Conservation (phyloP, 1,139 yeast species). For the Zygoascus meyerae region DNA sequence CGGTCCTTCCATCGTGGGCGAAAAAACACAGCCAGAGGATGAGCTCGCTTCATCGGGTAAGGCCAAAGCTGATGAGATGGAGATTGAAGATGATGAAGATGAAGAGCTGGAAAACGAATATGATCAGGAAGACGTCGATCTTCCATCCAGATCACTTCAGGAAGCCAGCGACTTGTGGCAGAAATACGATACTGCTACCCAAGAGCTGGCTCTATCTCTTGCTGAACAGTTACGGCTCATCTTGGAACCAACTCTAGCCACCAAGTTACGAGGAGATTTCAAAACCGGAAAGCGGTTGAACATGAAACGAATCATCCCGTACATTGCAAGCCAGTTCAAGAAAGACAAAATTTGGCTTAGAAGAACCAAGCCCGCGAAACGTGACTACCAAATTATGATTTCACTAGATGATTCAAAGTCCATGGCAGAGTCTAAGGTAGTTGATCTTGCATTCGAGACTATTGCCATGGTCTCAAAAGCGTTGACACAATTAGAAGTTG, state of each 20-base stretch:
- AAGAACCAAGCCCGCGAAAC: conserved; percentile 93
- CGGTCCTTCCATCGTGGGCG: conserved; percentile 12
- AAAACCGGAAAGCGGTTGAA: conserved; percentile 95
- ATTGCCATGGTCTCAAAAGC: conserved; percentile 94
- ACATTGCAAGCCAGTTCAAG: conserved; percentile 95
- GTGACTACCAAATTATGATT: conserved; percentile 96
- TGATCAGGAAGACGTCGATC: conserved; percentile 24
- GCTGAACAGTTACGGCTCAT: conserved; percentile 92
- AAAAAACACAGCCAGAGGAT: conserved; percentile 19
- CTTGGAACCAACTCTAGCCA: conserved; percentile 91
- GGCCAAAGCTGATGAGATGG: conserved; percentile 23
- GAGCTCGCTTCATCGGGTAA: conserved; percentile 40
- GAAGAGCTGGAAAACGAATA: conserved; percentile 15
- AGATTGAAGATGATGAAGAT: conserved; percentile 18
- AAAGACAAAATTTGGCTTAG: conserved; percentile 98
- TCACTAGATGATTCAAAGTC: conserved; percentile 97
- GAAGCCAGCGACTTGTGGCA: conserved; percentile 79
- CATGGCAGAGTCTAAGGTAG: conserved; percentile 90
- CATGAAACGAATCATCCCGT: conserved; percentile 96
- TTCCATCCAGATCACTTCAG: conserved; percentile 51
- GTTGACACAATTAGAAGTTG: conserved; percentile 87
- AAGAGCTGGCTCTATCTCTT: conserved; percentile 77
- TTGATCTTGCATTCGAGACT: conserved; percentile 87
- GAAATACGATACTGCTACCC: conserved; percentile 73
- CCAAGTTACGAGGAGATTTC: conserved; percentile 91